These are phyloP conservation scores for Stephania cephalantha DNA, from an alignment of 164 flowering plant genomes.

Conservation along the genomic window DNA sequence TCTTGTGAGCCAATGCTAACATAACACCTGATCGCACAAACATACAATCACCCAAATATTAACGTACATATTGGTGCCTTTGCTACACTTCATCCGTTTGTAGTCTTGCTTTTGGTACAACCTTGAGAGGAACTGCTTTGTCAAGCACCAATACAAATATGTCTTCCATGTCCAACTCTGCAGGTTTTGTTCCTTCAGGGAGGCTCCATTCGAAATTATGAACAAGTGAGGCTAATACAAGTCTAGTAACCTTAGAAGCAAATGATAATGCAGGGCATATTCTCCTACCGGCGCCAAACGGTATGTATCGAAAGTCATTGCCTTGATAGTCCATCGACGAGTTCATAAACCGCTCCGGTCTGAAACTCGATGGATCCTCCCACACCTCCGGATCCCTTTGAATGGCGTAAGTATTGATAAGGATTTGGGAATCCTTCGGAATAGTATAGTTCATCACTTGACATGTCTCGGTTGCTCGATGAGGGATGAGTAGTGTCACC, in stretches of 20 bases:
- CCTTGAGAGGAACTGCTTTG: not conserved
- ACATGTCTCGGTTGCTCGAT: slow-evolving; percentile 3
- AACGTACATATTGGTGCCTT: no score
- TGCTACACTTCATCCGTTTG: no score
- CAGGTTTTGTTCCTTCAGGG: not conserved
- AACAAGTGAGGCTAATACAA: not conserved
- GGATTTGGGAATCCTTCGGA: not conserved
- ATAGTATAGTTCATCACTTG: slow-evolving; percentile 3
- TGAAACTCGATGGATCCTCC: slow-evolving; percentile 1
- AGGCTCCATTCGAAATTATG: slow-evolving; percentile 5
- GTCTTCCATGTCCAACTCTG: slow-evolving; percentile 2
- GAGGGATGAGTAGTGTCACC: not conserved
- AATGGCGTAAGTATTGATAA: slow-evolving; percentile 2
- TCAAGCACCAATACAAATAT: not conserved
- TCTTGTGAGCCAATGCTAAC: no score
- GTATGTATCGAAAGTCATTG: not conserved
- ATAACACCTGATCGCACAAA: no score
- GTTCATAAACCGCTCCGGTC: slow-evolving; percentile 2
- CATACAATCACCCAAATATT: no score
- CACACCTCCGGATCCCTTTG: slow-evolving; percentile 6
- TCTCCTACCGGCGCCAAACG: slow-evolving; percentile 11
- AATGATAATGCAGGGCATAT: slow-evolving; percentile 5
- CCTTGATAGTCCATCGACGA: not conserved
- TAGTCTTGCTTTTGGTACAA: not conserved
- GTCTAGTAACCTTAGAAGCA: not conserved